phyloP scores from a whole-genome alignment of 164 flowering plant species.

The Stephania yunnanensis region DNA sequence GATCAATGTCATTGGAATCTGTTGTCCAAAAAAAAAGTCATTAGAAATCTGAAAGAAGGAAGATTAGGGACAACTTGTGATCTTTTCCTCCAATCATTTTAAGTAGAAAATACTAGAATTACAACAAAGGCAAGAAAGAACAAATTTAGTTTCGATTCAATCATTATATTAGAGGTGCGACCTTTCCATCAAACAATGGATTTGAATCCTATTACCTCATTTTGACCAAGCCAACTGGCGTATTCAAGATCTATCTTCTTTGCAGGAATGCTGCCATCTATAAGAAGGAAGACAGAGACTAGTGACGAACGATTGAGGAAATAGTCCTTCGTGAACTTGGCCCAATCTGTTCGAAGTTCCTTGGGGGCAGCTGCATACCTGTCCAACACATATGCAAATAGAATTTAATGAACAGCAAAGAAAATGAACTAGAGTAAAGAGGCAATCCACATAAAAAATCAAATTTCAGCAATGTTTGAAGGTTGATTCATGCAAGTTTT shows the following conservation, averaged over 20 bases:
- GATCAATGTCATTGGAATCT: conserved; percentile 83
- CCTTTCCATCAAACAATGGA: neutral
- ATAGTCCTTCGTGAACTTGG: conserved; percentile 79
- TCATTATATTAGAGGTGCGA: no score
- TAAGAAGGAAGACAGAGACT: conserved; percentile 84
- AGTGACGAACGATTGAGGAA: conserved; percentile 72
- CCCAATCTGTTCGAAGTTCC: conserved; percentile 71
- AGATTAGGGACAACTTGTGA: neutral
- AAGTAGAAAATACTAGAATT: neutral
- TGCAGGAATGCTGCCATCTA: conserved; percentile 94
- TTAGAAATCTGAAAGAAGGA: conserved; percentile 27
- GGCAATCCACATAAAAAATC: neutral
- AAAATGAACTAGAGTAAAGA: neutral
- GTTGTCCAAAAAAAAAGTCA: no score
- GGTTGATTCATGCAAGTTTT: neutral
- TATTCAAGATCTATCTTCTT: conserved; percentile 87
- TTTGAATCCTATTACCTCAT: conserved; percentile 47
- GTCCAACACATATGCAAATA: conserved; percentile 13
- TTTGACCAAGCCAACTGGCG: conserved; percentile 93
- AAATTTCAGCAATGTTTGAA: neutral
- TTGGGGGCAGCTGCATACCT: conserved; percentile 91
- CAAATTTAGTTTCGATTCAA: neutral
- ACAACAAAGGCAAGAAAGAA: neutral
- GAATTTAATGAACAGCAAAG: neutral
- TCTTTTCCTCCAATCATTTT: neutral